These are phyloP conservation scores for Lipomyces lipofer DNA, from an alignment of 805 yeast species.

Conservation along the genomic window DNA sequence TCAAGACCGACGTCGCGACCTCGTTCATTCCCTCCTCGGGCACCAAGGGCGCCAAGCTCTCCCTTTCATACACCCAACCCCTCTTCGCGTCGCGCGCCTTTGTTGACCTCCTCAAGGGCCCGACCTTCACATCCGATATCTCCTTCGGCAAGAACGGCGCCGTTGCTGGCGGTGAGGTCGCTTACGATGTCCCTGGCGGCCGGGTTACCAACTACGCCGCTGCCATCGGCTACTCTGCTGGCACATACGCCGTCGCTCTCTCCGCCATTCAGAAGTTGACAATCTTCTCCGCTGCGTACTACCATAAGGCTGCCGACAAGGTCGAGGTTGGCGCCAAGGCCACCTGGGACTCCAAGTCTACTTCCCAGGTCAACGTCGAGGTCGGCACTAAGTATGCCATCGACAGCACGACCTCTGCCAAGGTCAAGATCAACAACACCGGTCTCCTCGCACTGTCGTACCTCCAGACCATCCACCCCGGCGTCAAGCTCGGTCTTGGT, in stretches of 20 bases:
- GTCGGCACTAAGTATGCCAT: constrained; percentile 92
- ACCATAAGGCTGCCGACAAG: constrained; percentile 87
- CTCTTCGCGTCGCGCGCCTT: constrained; percentile 91
- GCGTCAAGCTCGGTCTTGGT: constrained; percentile 96
- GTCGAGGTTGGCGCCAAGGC: constrained; percentile 99
- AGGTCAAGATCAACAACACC: constrained; percentile 95
- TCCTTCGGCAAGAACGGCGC: constrained; percentile 94
- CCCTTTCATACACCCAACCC: constrained; percentile 88
- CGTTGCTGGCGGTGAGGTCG: constrained; percentile 95
- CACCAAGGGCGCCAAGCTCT: constrained; percentile 82
- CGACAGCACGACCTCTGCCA: constrained; percentile 84
- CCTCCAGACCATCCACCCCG: constrained; percentile 93
- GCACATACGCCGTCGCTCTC: constrained; percentile 81
- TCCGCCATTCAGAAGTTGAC: constrained; percentile 83
- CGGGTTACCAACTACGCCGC: constrained; percentile 91
- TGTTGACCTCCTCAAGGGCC: constrained; percentile 93
- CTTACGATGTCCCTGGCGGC: constrained; percentile 92
- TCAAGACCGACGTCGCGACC: constrained; percentile 89
- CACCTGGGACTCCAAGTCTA: constrained; percentile 82
- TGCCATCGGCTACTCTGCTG: constrained; percentile 89
- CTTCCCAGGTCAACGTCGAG: constrained; percentile 85
- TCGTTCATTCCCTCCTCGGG: constrained; percentile 78
- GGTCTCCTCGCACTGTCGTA: constrained; percentile 92
- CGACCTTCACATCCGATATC: constrained; percentile 91
- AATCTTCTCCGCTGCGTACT: constrained; percentile 91